These are phyloP conservation scores for Angophora floribunda DNA, from an alignment of 345 rosid species.

Conservation along the genomic window DNA sequence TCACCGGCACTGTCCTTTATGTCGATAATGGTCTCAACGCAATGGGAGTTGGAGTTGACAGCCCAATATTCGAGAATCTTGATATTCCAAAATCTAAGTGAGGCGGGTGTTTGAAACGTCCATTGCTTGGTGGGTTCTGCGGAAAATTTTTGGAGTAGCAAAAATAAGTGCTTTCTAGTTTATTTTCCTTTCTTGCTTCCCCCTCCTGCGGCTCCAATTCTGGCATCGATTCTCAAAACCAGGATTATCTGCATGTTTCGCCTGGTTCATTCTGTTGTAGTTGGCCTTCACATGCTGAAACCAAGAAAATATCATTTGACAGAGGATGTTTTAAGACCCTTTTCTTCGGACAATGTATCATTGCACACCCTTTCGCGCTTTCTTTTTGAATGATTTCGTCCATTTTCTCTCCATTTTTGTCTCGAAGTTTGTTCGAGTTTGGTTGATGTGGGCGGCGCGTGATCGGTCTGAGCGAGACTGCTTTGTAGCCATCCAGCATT, in stretches of 20 bases:
- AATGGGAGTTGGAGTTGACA: slow-evolving; percentile 90
- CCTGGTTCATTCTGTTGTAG: not conserved
- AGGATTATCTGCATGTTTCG: not conserved
- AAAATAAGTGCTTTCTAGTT: not conserved
- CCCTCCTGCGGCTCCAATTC: not conserved
- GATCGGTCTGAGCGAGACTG: not conserved
- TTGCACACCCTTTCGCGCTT: not conserved
- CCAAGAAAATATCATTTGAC: not conserved
- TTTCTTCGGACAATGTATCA: not conserved
- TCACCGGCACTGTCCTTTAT: slow-evolving; percentile 74
- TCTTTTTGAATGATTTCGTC: not conserved
- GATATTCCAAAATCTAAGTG: slow-evolving; percentile 28
- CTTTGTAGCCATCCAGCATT: not conserved
- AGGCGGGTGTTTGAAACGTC: not conserved
- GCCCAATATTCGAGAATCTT: slow-evolving; percentile 65
- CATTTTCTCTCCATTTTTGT: not conserved
- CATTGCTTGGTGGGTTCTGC: not conserved
- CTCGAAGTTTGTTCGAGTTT: not conserved
- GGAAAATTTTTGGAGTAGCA: not conserved
- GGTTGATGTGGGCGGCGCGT: not conserved
- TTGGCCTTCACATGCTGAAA: not conserved
- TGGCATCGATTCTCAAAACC: not conserved
- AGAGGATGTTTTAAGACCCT: not conserved
- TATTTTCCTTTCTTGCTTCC: not conserved
- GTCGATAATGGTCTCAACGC: slow-evolving; percentile 93